Base-by-base conservation (phyloP, 2,329 filamentous ascomycete genomes). In the Metarhizium robertsii region DNA sequence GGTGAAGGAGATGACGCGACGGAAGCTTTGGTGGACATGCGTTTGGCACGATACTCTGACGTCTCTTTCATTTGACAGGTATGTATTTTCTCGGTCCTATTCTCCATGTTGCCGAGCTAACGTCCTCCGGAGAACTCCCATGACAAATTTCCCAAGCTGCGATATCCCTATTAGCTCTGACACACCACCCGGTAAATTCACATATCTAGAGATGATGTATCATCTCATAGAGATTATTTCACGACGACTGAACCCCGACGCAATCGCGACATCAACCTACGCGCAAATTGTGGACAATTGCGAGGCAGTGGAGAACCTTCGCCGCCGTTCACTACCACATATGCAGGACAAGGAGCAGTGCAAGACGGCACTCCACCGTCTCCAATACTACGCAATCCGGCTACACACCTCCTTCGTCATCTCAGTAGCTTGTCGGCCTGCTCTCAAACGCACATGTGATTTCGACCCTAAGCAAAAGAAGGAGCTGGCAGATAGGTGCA, bases 11-110 rank as follows among this genome's bases (percentile, higher is more conserved):
- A 76, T 75, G 65, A 74, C 81, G 53, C 71, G 82, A 34, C 71
- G 79, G 42, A 79, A 78, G 53, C 66, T 84, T 47, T 83, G 82
- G 83, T 80, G 83, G 83, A 84, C 80, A 4, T 83, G 81, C 60
- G 76, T 84, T 10, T 86, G 83, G 83, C 83, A 86, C 60, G 83
- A 86, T 55, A 85, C 81, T 6, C 69, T 86, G 20, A 84, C 82
- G 0, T 86, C 83, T 0, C 68, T 86, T 2, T 86, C 83, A 0
- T 86, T 86, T 64, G 83, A 86, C 61, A 74, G 83, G 78, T 81
- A 69, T 61, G 69, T 6, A 11, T 14, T 14, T 43, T 1, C 13
- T 13, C 7, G n/a, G 42, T 20, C 10, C 29, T 7, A n/a, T 38
- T 30, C 20, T 48, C 2, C 34, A 5, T 47, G 18, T 7, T 25